Base-by-base conservation (phyloP, 257 asterid species). In the Primulina huaijiensis region DNA sequence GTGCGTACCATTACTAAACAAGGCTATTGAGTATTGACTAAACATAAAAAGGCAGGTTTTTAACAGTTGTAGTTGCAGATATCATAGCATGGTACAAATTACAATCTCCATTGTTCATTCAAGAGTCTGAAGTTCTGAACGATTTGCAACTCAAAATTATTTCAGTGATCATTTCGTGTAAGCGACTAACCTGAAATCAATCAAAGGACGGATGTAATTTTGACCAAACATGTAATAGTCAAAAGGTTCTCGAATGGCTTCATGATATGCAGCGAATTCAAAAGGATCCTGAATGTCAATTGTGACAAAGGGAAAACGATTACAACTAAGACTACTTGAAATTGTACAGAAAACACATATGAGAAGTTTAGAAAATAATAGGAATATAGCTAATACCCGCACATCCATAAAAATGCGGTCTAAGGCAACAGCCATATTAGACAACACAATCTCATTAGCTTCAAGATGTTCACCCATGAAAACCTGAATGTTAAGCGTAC, bases 171-270 rank as follows among this genome's bases (percentile, higher is more conserved):
- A 23, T 23, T 23, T 23, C 25, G 25, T 34, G 52, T 23, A 31
- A 62, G 64, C 38, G 67, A 69, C 83, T 79, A 68, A 88, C 97
- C 92, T 87, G 88, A 90, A 87, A 78, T 90, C 97, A 80, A 87
- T 30, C 77, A 90, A 76, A 23, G 96, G 90, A 25, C 79, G 78
- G 65, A 89, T 83, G 73, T 90, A 90, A 68, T 84, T 83, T 75
- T 90, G 96, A 63, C 91, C 97, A 75, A 89, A 90, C 76, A 74
- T 67, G 86, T 84, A 90, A 84, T 90, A 90, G 79, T 90, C 97
- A 78, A 89, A 90, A 71, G 97, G 97, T 74, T 88, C 90, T 68
- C 97, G 90, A 75, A 90, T 82, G 81, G 97, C 96, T 80, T 76
- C 69, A 77, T 90, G 97, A 77, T 84, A 55, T 25, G 96, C 88